Evolutionary conservation across 1,139 yeast genomes (phyloP).

Genomic region (Yamadazyma diddensiae): DNA sequence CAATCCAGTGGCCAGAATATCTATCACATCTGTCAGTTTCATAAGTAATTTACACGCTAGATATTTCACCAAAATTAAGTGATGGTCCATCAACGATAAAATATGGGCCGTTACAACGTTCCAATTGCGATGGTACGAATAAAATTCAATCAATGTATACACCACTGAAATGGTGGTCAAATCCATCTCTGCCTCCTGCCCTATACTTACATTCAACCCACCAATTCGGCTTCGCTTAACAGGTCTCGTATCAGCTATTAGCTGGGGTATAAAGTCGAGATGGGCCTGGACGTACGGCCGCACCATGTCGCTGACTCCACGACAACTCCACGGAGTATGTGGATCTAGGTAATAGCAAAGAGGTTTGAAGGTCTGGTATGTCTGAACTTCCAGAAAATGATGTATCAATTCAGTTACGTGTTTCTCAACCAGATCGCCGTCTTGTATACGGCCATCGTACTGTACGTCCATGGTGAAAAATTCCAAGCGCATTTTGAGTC

Average conservation of each 20-base stretch:
- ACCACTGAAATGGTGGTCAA: constrained; percentile 17
- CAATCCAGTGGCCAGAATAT: constrained; percentile 39
- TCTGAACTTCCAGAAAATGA: background rate
- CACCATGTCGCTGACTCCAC: constrained; percentile 1
- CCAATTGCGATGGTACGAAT: constrained; percentile 30
- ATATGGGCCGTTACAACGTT: constrained; percentile 46
- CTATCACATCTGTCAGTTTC: constrained; percentile 19
- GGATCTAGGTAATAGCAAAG: constrained; percentile 4
- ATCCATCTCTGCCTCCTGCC: constrained; percentile 7
- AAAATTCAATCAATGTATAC: constrained; percentile 18
- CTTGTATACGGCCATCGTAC: no score
- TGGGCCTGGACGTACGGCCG: constrained; percentile 3
- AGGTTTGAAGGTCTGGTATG: constrained; percentile 2
- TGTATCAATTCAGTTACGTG: no score
- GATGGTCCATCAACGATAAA: constrained; percentile 50
- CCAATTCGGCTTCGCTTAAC: constrained; percentile 7
- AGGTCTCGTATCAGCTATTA: constrained; percentile 8
- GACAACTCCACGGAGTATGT: constrained; percentile 5
- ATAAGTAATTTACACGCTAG: constrained; percentile 39
- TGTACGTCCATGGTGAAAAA: constrained; percentile 1
- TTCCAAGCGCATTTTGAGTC: no score
- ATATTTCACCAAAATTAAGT: constrained; percentile 41
- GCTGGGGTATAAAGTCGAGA: constrained; percentile 4
- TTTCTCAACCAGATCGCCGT: no score
- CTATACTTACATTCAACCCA: constrained; percentile 10